These are phyloP conservation scores for Hymenoscyphus salicellus DNA, from an alignment of 2,329 filamentous ascomycete genomes.

Conservation along the genomic window DNA sequence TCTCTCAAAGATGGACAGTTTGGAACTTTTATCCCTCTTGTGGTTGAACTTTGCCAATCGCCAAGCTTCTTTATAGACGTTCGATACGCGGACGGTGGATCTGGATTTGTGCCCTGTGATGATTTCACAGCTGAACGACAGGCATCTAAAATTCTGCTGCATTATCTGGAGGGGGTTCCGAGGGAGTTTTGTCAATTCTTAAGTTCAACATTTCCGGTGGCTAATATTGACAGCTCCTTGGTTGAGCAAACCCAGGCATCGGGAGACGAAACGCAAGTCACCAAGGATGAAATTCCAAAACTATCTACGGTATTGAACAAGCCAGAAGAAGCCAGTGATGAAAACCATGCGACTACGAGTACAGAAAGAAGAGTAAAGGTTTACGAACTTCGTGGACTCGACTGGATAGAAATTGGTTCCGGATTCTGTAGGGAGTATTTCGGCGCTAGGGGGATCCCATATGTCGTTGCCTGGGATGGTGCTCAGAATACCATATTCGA, in stretches of 20 bases:
- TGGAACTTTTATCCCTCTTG: background rate
- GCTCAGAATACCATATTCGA: background rate
- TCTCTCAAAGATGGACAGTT: background rate
- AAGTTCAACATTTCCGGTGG: background rate
- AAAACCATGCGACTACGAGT: background rate
- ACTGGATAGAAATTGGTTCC: background rate
- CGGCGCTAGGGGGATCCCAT: background rate
- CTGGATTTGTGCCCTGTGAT: background rate
- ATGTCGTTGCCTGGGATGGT: background rate
- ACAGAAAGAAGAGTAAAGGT: background rate
- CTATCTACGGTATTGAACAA: background rate
- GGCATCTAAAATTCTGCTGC: background rate
- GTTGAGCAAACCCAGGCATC: no score
- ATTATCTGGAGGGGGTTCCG: background rate
- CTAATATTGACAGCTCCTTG: no score
- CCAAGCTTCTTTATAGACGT: no score
- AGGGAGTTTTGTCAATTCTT: background rate
- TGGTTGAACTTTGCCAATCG: background rate
- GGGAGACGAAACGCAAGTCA: no score
- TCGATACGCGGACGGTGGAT: background rate
- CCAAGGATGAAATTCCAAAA: background rate
- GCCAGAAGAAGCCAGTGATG: background rate
- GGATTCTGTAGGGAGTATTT: background rate
- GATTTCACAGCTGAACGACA: background rate
- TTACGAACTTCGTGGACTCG: background rate